Evolutionary conservation across 2,329 filamentous ascomycete genomes (phyloP).

Genomic region (Exophiala dermatitidis): DNA sequence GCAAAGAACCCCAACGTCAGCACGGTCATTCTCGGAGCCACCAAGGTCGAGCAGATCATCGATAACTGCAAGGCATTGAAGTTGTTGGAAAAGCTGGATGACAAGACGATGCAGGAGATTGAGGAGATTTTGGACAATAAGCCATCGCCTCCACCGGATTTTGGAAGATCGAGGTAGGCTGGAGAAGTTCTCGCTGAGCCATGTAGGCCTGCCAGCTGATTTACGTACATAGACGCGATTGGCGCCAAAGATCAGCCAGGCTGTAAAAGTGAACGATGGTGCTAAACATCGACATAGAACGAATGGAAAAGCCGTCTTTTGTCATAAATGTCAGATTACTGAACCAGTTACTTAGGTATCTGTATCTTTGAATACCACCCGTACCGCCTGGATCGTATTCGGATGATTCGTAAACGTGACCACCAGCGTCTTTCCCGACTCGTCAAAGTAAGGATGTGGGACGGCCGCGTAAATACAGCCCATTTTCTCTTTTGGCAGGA

Average conservation of each 20-base stretch:
- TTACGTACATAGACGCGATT: slow-evolving; percentile 14
- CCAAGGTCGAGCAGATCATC: slow-evolving; percentile 38
- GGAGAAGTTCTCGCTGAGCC: neutral
- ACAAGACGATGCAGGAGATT: slow-evolving; percentile 43
- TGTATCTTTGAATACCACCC: slow-evolving; percentile 12
- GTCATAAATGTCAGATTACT: no score
- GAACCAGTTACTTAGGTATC: neutral
- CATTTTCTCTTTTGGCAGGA: slow-evolving; percentile 5
- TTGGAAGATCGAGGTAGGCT: slow-evolving; percentile 21
- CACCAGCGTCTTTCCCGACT: slow-evolving; percentile 24
- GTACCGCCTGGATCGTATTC: slow-evolving; percentile 26
- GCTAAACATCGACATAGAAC: neutral
- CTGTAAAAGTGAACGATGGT: slow-evolving; percentile 3
- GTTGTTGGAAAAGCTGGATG: slow-evolving; percentile 38
- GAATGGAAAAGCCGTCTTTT: neutral
- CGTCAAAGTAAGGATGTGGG: slow-evolving; percentile 28
- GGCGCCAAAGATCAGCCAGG: slow-evolving; percentile 16
- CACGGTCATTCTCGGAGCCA: slow-evolving; percentile 47
- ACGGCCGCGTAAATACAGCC: slow-evolving; percentile 26
- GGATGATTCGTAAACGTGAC: slow-evolving; percentile 28
- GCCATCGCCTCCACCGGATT: slow-evolving; percentile 14
- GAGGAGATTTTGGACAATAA: slow-evolving; percentile 30
- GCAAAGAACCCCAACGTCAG: slow-evolving; percentile 51
- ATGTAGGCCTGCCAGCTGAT: slow-evolving; percentile 1
- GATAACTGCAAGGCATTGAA: slow-evolving; percentile 43